Conservation (phyloP, 257 asterid species). For the Nicotiana noctiflora region DNA sequence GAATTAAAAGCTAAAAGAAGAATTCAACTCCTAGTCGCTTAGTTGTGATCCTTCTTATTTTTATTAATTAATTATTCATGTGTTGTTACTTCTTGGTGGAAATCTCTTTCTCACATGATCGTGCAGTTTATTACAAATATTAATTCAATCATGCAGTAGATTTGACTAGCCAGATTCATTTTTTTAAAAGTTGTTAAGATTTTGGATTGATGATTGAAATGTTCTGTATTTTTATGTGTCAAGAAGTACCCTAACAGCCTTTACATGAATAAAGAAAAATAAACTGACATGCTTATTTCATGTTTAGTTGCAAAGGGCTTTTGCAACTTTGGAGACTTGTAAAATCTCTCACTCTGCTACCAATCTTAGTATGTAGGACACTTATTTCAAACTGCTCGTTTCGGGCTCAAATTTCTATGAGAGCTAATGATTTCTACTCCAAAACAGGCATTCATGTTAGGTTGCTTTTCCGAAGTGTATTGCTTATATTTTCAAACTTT, state of each 20-base stretch:
- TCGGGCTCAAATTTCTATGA: background rate
- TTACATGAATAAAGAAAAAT: background rate
- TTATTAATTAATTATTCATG: background rate
- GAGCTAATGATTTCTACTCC: conserved; percentile 4
- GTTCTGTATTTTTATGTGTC: background rate
- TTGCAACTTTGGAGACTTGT: background rate
- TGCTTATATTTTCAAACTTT: background rate
- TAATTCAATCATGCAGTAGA: background rate
- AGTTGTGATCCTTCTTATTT: background rate
- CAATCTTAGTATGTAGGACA: background rate
- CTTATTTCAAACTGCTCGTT: background rate
- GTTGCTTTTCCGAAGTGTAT: background rate
- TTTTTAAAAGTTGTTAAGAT: background rate
- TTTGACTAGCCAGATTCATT: background rate
- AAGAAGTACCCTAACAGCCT: background rate
- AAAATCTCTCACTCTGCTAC: background rate
- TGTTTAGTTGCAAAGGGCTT: background rate
- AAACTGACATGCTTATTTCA: background rate
- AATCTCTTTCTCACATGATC: background rate
- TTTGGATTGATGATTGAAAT: background rate
- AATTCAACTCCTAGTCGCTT: background rate
- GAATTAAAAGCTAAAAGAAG: background rate
- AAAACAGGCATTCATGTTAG: background rate
- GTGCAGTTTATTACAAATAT: background rate
- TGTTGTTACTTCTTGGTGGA: background rate